phyloP scores from a whole-genome alignment of 2,329 filamentous ascomycete genomes.

The Calonectria ilicicola region DNA sequence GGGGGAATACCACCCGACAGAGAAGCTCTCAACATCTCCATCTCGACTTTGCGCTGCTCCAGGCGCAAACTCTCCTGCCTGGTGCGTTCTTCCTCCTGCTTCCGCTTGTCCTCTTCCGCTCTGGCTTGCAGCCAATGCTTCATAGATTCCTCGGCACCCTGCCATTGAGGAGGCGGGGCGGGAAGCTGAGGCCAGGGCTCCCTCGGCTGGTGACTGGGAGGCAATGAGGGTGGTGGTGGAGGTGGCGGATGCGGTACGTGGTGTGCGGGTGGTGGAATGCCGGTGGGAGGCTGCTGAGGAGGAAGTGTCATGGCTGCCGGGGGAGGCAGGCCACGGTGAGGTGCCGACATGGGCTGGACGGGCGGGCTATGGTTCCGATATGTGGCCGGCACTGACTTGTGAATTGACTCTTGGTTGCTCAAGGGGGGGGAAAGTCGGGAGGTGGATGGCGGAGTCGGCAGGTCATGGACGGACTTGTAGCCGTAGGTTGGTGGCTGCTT shows the following conservation, averaged over 20 bases:
- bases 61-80: conserved; percentile 73
- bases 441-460: conserved; percentile 68
- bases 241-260: conserved; percentile 47
- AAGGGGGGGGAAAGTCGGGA: conserved; percentile 68
- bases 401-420: conserved; percentile 60
- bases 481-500: conserved; percentile 70
- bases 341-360: conserved; percentile 73
- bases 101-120: conserved; percentile 78
- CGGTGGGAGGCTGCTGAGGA: conserved; percentile 54
- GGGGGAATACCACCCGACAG: conserved; percentile 78
- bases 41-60: conserved; percentile 79
- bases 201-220: conserved; percentile 48
- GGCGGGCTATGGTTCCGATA: conserved; percentile 61
- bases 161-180: conserved; percentile 74
- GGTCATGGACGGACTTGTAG: conserved; percentile 72
- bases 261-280: conserved; percentile 41
- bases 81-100: conserved; percentile 80
- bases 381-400: conserved; percentile 54
- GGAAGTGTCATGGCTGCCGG: conserved; percentile 74
- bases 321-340: conserved; percentile 77
- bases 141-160: conserved; percentile 77
- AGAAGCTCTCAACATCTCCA: conserved; percentile 78
- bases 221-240: conserved; percentile 42
- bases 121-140: conserved; percentile 78
- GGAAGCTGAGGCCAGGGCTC: conserved; percentile 67